These are phyloP conservation scores for Metschnikowia continentalis DNA, from an alignment of 805 yeast species.

Conservation along the genomic window DNA sequence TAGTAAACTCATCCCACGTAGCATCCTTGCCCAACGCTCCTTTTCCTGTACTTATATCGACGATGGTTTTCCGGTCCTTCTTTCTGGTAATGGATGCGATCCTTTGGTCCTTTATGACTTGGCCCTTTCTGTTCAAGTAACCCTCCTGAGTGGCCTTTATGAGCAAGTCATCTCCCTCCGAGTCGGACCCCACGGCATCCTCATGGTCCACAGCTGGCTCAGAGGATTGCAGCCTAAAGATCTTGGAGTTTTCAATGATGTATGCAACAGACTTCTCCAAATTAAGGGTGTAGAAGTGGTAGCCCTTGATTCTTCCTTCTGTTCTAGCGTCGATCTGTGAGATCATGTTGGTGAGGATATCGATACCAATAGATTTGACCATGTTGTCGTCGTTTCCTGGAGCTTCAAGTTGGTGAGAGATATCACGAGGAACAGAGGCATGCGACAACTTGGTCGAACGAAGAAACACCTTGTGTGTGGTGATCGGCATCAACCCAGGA, in stretches of 20 bases:
- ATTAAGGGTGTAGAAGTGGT: conserved; percentile 90
- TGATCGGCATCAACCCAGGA: conserved; percentile 91
- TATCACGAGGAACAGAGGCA: conserved; percentile 67
- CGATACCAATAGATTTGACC: conserved; percentile 81
- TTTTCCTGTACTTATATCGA: conserved; percentile 79
- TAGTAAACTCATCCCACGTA: conserved; percentile 96
- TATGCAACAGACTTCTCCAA: conserved; percentile 90
- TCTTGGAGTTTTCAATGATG: conserved; percentile 56
- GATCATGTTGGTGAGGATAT: conserved; percentile 61
- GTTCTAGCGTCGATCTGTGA: conserved; percentile 51
- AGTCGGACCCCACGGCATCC: conserved; percentile 40
- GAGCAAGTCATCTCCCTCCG: conserved; percentile 23
- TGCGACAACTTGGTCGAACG: conserved; percentile 88
- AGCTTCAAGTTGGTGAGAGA: conserved; percentile 53
- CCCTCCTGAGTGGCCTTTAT: conserved; percentile 19
- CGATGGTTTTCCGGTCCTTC: conserved; percentile 48
- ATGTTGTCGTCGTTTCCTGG: conserved; percentile 64
- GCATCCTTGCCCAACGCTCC: conserved; percentile 86
- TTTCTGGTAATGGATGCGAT: conserved; percentile 22
- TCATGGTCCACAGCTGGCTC: conserved; percentile 21
- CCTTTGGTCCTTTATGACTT: conserved; percentile 33
- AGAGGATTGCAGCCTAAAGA: background rate
- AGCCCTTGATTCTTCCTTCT: conserved; percentile 62
- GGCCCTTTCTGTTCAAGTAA: conserved; percentile 25
- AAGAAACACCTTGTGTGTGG: conserved; percentile 74